Conservation (phyloP, 768 basidiomycete species). For the Lentinula sp. region DNA sequence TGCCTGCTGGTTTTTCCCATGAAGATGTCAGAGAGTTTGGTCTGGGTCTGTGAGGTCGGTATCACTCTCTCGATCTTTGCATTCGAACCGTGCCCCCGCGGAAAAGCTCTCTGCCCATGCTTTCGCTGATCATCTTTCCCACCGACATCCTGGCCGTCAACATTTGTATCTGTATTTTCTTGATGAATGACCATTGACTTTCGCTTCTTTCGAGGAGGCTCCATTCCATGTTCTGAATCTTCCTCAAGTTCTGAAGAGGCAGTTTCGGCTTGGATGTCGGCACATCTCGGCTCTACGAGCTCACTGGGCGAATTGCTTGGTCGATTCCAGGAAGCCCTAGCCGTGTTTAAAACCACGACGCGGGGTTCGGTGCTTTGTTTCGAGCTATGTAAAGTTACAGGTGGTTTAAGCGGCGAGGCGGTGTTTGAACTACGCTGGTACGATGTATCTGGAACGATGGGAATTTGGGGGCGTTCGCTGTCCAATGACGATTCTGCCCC, state of each 20-base stretch:
- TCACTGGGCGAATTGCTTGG: not conserved
- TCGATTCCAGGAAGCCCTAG: constrained; percentile 1
- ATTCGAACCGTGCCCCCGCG: not conserved
- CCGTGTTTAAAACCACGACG: not conserved
- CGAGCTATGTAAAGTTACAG: too few species aligned
- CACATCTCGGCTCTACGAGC: not conserved
- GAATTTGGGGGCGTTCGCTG: not conserved
- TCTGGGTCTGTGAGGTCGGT: not conserved
- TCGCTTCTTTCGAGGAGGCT: constrained; percentile 3
- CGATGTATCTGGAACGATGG: not conserved
- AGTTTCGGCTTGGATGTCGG: not conserved
- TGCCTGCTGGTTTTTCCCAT: not conserved
- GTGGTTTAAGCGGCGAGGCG: not conserved
- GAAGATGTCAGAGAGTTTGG: not conserved
- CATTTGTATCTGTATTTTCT: not conserved
- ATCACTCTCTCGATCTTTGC: not conserved
- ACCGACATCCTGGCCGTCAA: too few species aligned
- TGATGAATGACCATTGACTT: not conserved
- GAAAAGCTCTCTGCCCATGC: not conserved
- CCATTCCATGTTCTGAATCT: not conserved
- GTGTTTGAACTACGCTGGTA: not conserved
- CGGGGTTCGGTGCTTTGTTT: constrained; percentile 46
- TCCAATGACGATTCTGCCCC: not conserved
- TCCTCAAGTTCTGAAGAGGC: not conserved
- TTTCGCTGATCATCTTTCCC: too few species aligned